A percentile compares a stretch with the other conserved stretches of the same genome.
Evolutionary conservation across 306 rosid genomes (phyloP).

Genomic region (Vachellia collinsii): DNA sequence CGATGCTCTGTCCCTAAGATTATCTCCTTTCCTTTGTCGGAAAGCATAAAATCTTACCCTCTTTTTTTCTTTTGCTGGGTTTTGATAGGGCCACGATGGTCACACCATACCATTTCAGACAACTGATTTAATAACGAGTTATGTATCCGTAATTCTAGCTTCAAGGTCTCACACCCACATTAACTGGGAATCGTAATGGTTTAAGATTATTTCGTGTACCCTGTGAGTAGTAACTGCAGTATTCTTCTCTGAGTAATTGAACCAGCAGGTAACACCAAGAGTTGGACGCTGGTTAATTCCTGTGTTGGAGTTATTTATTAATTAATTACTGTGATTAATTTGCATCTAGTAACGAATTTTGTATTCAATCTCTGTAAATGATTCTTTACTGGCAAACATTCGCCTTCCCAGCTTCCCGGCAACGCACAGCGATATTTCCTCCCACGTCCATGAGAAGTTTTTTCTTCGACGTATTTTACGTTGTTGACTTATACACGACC

Average conservation of each 20-base stretch:
- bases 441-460: not conserved
- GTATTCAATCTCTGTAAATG: not conserved
- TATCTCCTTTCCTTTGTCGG: not conserved
- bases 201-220: not conserved
- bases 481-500: not conserved
- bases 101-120: not conserved
- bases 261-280: not conserved
- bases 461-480: not conserved
- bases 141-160: not conserved
- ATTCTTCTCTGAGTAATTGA: not conserved
- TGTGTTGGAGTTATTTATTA: not conserved
- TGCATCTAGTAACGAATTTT: not conserved
- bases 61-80: too few relatives aligned
- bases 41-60: not conserved
- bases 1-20: not conserved
- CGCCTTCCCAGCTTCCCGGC: not conserved
- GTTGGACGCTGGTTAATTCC: not conserved
- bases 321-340: not conserved
- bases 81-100: not conserved
- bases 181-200: not conserved
- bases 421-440: too few relatives aligned
- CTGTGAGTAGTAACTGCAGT: not conserved
- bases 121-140: not conserved
- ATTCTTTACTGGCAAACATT: not conserved
- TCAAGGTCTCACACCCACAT: not conserved